Conservation (phyloP, 2,329 filamentous ascomycete species). For the Aureobasidium subglaciale region DNA sequence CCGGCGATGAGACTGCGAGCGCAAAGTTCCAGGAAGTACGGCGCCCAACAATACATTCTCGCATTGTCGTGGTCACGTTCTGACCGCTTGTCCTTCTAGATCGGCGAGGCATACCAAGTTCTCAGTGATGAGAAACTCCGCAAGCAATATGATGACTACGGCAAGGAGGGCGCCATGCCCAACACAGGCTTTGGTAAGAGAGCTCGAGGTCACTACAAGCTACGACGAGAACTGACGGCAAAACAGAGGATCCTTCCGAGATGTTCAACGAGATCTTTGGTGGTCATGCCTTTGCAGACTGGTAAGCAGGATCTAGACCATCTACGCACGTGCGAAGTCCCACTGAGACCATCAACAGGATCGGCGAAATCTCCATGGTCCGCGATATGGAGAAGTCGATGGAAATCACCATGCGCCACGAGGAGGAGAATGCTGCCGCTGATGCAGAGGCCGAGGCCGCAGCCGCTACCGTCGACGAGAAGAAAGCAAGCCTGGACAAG, state of each 20-base stretch:
- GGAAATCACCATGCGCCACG: constrained; percentile 87
- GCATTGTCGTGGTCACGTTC: not conserved
- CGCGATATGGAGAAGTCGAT: constrained; percentile 97
- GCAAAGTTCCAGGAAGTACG: constrained; percentile 84
- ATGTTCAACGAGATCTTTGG: constrained; percentile 99
- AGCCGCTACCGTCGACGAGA: constrained; percentile 47
- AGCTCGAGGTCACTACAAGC: not conserved
- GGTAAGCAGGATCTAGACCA: constrained; percentile 33
- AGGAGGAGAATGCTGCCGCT: constrained; percentile 41
- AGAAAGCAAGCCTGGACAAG: constrained; percentile 32
- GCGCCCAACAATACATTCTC: not conserved
- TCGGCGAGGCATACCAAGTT: constrained; percentile 69
- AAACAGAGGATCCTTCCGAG: constrained; percentile 75
- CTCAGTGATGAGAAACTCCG: constrained; percentile 81
- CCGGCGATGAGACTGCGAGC: constrained; percentile 87
- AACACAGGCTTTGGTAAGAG: constrained; percentile 73
- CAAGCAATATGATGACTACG: constrained; percentile 91
- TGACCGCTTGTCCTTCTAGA: constrained; percentile 33
- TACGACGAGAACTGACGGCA: constrained; percentile 16
- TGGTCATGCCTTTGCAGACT: constrained; percentile 89
- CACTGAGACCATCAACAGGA: constrained; percentile 36
- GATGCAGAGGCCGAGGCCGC: constrained; percentile 22
- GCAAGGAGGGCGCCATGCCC: constrained; percentile 89
- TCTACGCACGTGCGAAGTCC: not conserved
- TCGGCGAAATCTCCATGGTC: constrained; percentile 97